Conservation (phyloP, 805 yeast genomes). For the Candida ortonii region DNA sequence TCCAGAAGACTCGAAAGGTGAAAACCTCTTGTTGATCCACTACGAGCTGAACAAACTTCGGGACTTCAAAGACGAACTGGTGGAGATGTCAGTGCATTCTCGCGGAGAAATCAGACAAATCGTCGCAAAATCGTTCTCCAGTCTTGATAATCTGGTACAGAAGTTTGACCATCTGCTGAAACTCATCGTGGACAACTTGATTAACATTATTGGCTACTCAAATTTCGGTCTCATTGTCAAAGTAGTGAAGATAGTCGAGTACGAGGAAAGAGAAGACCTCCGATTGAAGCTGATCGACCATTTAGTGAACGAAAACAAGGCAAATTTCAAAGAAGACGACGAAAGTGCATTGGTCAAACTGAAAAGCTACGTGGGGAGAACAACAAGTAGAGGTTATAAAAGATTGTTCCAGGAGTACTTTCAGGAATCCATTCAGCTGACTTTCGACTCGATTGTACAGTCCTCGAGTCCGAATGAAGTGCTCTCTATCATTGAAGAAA, state of each 20-base stretch:
- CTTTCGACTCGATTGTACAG: conserved; percentile 63
- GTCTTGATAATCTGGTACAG: conserved; percentile 45
- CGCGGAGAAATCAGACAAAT: conserved; percentile 66
- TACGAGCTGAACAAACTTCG: conserved; percentile 65
- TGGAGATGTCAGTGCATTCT: conserved; percentile 43
- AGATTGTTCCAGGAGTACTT: conserved; percentile 57
- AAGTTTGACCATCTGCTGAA: conserved; percentile 64
- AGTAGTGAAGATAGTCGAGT: conserved; percentile 71
- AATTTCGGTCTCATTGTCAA: conserved; percentile 68
- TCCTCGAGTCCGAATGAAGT: conserved; percentile 47
- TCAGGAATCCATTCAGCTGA: conserved; percentile 57
- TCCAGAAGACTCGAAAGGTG: conserved; percentile 43
- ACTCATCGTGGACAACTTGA: conserved; percentile 60
- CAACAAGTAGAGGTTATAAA: conserved; percentile 56
- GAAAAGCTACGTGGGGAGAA: conserved; percentile 41
- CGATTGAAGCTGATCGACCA: conserved; percentile 34
- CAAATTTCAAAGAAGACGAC: conserved; percentile 9
- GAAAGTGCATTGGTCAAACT: conserved; percentile 15
- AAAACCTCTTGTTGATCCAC: conserved; percentile 64
- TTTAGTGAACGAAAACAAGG: conserved; percentile 12
- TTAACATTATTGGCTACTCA: conserved; percentile 66
- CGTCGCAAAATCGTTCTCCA: conserved; percentile 52
- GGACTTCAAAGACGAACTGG: conserved; percentile 75
- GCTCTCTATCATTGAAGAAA: conserved; percentile 62
- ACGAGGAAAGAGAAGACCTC: conserved; percentile 76